Base-by-base conservation (phyloP, 169 alveolate species). In the Besnoitia besnoiti region DNA sequence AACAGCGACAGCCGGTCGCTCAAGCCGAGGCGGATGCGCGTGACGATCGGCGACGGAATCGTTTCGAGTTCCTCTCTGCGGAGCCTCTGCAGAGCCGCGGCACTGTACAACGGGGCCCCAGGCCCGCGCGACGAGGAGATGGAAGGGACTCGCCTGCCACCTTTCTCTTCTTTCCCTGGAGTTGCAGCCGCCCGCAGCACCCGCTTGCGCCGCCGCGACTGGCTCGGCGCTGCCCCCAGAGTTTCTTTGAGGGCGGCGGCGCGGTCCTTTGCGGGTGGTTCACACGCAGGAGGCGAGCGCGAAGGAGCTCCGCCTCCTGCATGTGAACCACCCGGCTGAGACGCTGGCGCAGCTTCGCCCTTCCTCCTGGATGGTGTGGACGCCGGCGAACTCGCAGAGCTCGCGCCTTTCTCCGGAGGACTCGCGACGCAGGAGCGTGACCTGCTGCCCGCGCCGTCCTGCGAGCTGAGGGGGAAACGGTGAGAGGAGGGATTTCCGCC, bases 11-110 rank as follows among this genome's bases (percentile, higher is more conserved):
- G 80, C 47, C 80, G 80, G 55, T 77, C 87, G 40, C 10, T 7
- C 42, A 77, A 37, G n/a, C 87, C 55, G 59, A 77, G 55, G 12
- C 87, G 87, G 47, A 77, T 77, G 55, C 87, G 87, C 44, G n/a
- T 77, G 59, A 77, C 55, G 59, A 77, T 77, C 37, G 87, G 87
- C 44, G 87, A 77, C 3, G 87, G 87, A 39, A 77, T 77, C 37
- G 59, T 35, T n/a, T 37, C 82, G 27, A 73, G 82, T 16, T 73
- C 47, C n/a, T 73, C 82, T 7, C 82, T 7, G 27, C 82, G 82
- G n/a, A 73, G 21, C 16, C 44, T n/a, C 82, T 73, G 82, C 46
- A 73, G 46, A 19, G 82, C 46, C 82, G 8, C 30, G 2, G 82
- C 46, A 8, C 46, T 42, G 30, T 55, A n/a, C n/a, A n/a, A n/a